Percentiles rank a stretch among this genome's conserved stretches.
These are phyloP conservation scores for Sclerotinia borealis DNA, from an alignment of 2,329 filamentous ascomycete species.

Conservation along the genomic window DNA sequence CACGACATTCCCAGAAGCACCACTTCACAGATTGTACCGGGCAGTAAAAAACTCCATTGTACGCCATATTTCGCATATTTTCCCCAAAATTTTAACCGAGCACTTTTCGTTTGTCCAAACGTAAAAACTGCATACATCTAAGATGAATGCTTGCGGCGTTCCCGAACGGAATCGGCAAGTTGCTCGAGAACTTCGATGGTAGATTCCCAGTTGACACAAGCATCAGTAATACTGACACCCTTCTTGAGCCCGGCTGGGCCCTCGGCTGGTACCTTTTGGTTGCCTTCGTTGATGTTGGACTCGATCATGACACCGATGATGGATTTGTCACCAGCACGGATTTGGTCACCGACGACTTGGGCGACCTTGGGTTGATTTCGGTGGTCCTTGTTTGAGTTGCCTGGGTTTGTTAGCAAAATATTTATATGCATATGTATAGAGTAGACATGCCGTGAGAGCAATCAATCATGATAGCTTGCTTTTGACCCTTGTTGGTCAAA, in stretches of 20 bases:
- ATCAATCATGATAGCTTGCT: constrained; percentile 92
- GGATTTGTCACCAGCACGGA: constrained; percentile 76
- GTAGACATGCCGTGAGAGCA: constrained; percentile 77
- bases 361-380: constrained; percentile 95
- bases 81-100: neutral
- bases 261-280: constrained; percentile 81
- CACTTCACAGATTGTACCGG: neutral
- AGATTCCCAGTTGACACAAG: constrained; percentile 88
- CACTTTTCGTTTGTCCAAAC: neutral
- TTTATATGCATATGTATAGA: neutral
- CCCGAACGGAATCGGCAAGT: constrained; percentile 75
- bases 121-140: neutral
- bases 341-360: constrained; percentile 72
- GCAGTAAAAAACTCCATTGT: neutral
- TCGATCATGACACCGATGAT: constrained; percentile 99
- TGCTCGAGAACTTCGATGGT: constrained; percentile 79
- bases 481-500: constrained; percentile 74
- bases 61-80: neutral
- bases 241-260: constrained; percentile 74
- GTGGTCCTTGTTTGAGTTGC: constrained; percentile 97
- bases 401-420: constrained; percentile 36
- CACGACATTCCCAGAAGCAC: neutral
- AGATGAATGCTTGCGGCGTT: constrained; percentile 48
- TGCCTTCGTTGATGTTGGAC: constrained; percentile 90
- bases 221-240: constrained; percentile 92